Conservation (phyloP, 2,329 filamentous ascomycete genomes). For the Sporothrix brunneoviolacea region DNA sequence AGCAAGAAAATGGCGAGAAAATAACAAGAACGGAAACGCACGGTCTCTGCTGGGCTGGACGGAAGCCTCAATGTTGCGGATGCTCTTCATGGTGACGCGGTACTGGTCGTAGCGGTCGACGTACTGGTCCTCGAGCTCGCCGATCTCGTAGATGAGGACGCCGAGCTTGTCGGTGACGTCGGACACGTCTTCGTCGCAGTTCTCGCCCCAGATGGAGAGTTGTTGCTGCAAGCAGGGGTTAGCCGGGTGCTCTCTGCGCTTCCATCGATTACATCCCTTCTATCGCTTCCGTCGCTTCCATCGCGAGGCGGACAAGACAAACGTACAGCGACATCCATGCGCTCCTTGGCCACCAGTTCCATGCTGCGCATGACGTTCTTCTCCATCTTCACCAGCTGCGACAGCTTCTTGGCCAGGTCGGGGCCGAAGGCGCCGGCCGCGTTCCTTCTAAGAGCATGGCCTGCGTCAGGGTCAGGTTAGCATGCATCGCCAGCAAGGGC, state of each 20-base stretch:
- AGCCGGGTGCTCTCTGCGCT: too few species aligned
- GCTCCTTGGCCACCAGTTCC: constrained; percentile 88
- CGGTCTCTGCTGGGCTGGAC: constrained; percentile 97
- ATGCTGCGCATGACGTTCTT: constrained; percentile 99
- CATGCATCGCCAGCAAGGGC: too few species aligned
- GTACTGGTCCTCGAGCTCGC: constrained; percentile 95
- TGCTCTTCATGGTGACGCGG: constrained; percentile 98
- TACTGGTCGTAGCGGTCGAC: constrained; percentile 99
- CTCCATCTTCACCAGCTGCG: constrained; percentile 99
- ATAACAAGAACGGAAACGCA: constrained; percentile 45
- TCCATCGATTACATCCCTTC: too few species aligned
- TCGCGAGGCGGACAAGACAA: too few species aligned
- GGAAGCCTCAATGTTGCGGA: constrained; percentile 97
- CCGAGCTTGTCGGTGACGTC: constrained; percentile 99
- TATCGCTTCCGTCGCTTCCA: too few species aligned
- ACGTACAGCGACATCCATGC: constrained; percentile 98
- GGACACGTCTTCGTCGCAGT: constrained; percentile 92
- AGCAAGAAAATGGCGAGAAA: neutral
- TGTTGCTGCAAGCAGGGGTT: too few species aligned
- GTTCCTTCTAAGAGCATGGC: constrained; percentile 64
- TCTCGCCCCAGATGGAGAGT: constrained; percentile 96
- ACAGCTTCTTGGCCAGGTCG: constrained; percentile 95
- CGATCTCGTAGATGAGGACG: constrained; percentile 95
- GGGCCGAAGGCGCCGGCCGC: constrained; percentile 71
- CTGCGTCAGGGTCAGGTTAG: constrained; percentile 25